These are phyloP conservation scores for Penicillium paxilli DNA, from an alignment of 495 filamentous ascomycete genomes.

Conservation along the genomic window DNA sequence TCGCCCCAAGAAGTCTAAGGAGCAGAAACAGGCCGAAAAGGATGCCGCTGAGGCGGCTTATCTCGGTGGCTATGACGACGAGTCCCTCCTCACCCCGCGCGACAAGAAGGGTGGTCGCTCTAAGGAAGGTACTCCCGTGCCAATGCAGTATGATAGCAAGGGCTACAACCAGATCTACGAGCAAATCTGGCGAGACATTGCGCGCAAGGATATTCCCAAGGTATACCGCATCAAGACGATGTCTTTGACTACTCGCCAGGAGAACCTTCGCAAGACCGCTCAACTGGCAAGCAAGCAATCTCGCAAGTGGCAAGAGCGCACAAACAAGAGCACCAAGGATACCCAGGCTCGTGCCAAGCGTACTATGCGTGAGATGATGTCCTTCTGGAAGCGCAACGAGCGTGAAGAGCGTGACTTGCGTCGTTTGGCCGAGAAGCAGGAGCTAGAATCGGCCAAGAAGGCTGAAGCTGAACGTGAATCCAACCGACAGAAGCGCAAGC, in stretches of 20 bases:
- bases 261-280: constrained; percentile 95
- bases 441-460: constrained; percentile 93
- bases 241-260: constrained; percentile 78
- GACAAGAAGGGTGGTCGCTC: constrained; percentile 57
- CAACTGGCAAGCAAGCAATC: constrained; percentile 97
- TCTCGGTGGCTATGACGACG: constrained; percentile 80
- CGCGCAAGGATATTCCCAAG: constrained; percentile 89
- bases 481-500: constrained; percentile 94
- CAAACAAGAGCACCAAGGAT: constrained; percentile 98
- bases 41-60: constrained; percentile 88
- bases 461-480: constrained; percentile 96
- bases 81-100: constrained; percentile 66
- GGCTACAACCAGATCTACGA: constrained; percentile 97
- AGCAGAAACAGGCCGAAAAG: constrained; percentile 95
- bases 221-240: constrained; percentile 81
- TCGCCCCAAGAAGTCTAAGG: constrained; percentile 84
- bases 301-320: constrained; percentile 92
- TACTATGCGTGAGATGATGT: constrained; percentile 99
- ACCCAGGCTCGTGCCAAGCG: constrained; percentile 95
- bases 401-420: constrained; percentile 93
- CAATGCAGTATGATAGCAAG: constrained; percentile 73
- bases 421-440: constrained; percentile 91
- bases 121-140: constrained; percentile 61
- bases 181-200: constrained; percentile 96
- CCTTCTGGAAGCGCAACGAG: constrained; percentile 99